These are phyloP conservation scores for Syncephalastrum racemosum DNA, from an alignment of 371 early-diverging fungal genomes.

Conservation along the genomic window DNA sequence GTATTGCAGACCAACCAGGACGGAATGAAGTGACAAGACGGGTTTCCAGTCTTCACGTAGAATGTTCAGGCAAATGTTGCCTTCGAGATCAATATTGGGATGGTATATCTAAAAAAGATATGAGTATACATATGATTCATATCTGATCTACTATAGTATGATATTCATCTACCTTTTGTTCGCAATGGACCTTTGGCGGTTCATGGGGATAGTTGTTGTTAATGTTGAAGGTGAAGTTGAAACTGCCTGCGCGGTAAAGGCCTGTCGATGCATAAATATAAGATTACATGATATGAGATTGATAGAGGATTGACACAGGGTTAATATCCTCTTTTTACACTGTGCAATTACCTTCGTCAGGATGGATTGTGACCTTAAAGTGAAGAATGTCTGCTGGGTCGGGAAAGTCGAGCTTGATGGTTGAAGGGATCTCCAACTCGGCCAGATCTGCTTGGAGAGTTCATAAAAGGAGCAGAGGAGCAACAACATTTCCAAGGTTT, in stretches of 20 bases:
- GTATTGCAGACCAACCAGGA: conserved; percentile 95
- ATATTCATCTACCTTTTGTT: conserved; percentile 70
- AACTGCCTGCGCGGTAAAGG: conserved; percentile 93
- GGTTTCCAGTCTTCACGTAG: conserved; percentile 99
- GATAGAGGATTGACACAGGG: not conserved
- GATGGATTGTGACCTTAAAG: conserved; percentile 81
- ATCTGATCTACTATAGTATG: not conserved
- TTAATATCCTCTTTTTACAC: not conserved
- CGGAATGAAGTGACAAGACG: conserved; percentile 94
- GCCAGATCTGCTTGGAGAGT: conserved; percentile 62
- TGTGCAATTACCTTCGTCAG: conserved; percentile 78
- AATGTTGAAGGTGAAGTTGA: conserved; percentile 90
- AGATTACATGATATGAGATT: too few relatives aligned
- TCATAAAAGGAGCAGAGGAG: not conserved
- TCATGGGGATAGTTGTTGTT: conserved; percentile 97
- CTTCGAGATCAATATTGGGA: conserved; percentile 98
- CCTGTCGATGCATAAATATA: conserved; percentile 45
- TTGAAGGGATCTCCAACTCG: conserved; percentile 82
- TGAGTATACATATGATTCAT: not conserved
- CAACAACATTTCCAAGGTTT: not conserved
- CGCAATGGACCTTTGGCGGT: conserved; percentile 96
- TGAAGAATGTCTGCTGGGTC: conserved; percentile 82
- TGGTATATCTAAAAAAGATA: conserved; percentile 83
- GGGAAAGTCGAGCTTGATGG: conserved; percentile 78
- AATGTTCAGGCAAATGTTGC: conserved; percentile 98